Evolutionary conservation across 768 basidiomycete genomes (phyloP), one percentile per base, ranked within the genome.

Genomic region (Lactarius tabidus): DNA sequence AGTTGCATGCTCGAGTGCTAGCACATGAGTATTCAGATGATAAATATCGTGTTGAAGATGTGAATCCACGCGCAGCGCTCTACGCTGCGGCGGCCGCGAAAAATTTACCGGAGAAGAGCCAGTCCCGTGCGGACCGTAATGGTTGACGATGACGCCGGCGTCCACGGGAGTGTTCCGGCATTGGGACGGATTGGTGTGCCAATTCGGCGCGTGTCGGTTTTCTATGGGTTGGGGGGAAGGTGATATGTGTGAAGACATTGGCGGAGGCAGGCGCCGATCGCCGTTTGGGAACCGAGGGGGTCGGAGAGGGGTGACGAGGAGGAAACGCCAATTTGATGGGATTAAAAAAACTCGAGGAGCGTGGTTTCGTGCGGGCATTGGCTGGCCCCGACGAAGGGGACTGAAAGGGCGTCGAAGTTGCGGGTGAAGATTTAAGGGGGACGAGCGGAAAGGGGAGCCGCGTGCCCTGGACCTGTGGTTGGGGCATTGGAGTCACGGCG

Each of bases 41-140:
- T 66, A 66, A 48, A 66, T 66, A 66, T 51, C n/a, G 18, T 59
- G 56, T 20, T 57, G 58, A 57, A 61, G 18, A 56, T 18, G 38
- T 58, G 45, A 9, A 23, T 66, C 39, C 28, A 43, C 48, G 3
- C 43, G 52, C 66, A 57, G 54, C 62, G 68, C 0, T 69, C 66
- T 67, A 69, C 68, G 52, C 65, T 59, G 63, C 67, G 6, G 56
- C 70, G 6, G 73, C 73, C 18, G 75, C 70, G 66, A 77, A 74
- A 57, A 76, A 65, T 67, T 68, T 74, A 14, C 70, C 69, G 17
- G 74, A 73, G 57, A 74, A 74, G 68, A 77, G 73, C 76, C 76
- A 77, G 70, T 74, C 74, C 53, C 73, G 71, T 70, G 74, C 72
- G n/a, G 73, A 72, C 62, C 74, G 71, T 55, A 76, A 69, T 52